Evolutionary conservation across 1,284 basidiomycete genomes (phyloP), one percentile per base, ranked within the genome.

Genomic region (Veloboletus limbatus): DNA sequence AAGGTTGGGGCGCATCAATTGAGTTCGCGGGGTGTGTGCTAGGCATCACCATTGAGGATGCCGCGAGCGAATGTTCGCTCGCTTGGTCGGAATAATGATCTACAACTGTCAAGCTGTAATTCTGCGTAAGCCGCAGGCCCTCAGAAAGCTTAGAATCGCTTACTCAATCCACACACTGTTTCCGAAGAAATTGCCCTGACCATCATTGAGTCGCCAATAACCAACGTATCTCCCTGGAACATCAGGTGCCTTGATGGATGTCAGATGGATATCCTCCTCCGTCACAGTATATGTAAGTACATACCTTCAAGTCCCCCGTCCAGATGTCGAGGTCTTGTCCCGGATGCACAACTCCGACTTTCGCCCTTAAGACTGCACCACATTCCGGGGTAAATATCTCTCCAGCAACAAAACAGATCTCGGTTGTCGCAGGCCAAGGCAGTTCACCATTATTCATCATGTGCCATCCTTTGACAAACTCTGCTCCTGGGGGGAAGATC

Each of bases 381-480:
- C 54, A 57, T 22, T 66, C 68, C 30, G 65, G 61, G 6, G 70
- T 62, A 68, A 79, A 58, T 54, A 70, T 60, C 62, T 76, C 78
- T 11, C 89, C 89, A 21, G 80, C 85, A 42, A 86, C 79, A 56
- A 83, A 89, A 11, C 77, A 73, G 22, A 91, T 62, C 55, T 79
- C 73, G 2, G 87, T 88, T 8, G 69, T 66, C 31, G 74, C 72
- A 2, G 88, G 85, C 89, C 90, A 92, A 22, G 79, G 74, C 6
- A 65, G 51, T 13, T 58, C 57, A 10, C 88, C 82, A 49, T 75
- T 74, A 57, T 92, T 92, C 33, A 72, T 56, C 70, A 92, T 75
- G 46, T 74, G 72, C 89, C 89, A 92, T 18, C 79, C 79, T 67
- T 92, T 92, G 42, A 88, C 78, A 57, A 92, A 92, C 62, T 88